A percentile compares a stretch with the other conserved stretches of the same genome.
Evolutionary conservation across 345 rosid genomes (phyloP).

Genomic region (Xanthoceras sorbifolium): DNA sequence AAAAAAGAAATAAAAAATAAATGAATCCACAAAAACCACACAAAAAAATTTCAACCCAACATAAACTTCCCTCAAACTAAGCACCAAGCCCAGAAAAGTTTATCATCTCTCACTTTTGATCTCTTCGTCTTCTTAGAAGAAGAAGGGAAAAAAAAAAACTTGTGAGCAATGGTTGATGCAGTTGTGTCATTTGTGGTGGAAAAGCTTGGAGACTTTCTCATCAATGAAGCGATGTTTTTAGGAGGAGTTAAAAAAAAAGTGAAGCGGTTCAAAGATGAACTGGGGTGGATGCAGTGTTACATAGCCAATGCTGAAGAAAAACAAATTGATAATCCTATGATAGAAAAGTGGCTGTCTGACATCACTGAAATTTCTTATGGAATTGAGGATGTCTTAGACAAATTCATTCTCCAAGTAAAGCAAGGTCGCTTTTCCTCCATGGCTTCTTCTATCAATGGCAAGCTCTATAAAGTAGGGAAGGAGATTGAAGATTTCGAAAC

Average conservation of each 20-base stretch:
- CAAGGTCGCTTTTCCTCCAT: not conserved
- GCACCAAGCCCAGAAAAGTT: too few species aligned
- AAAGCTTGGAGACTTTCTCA: constrained; percentile 28
- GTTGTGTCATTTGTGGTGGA: constrained; percentile 30
- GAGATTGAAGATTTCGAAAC: constrained; percentile 1
- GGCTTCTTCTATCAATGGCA: constrained; percentile 11
- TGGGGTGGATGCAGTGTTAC: constrained; percentile 34
- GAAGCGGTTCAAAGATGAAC: constrained; percentile 32
- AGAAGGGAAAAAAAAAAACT: too few species aligned
- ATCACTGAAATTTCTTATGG: constrained; percentile 37
- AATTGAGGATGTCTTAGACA: constrained; percentile 37
- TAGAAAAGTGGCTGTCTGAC: constrained; percentile 34
- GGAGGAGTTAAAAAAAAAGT: constrained; percentile 17
- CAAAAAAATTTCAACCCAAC: too few species aligned
- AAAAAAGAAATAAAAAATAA: too few species aligned
- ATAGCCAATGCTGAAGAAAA: constrained; percentile 37
- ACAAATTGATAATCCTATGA: constrained; percentile 29
- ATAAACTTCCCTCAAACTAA: too few species aligned
- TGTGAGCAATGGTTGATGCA: constrained; percentile 26
- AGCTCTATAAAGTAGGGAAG: constrained; percentile 12
- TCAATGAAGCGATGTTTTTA: constrained; percentile 16
- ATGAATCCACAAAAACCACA: too few species aligned
- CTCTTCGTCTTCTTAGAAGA: too few species aligned
- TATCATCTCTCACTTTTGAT: too few species aligned
- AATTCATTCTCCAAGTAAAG: constrained; percentile 21